These are phyloP conservation scores for Trametes gibbosa DNA, from an alignment of 768 basidiomycete genomes.

Conservation along the genomic window DNA sequence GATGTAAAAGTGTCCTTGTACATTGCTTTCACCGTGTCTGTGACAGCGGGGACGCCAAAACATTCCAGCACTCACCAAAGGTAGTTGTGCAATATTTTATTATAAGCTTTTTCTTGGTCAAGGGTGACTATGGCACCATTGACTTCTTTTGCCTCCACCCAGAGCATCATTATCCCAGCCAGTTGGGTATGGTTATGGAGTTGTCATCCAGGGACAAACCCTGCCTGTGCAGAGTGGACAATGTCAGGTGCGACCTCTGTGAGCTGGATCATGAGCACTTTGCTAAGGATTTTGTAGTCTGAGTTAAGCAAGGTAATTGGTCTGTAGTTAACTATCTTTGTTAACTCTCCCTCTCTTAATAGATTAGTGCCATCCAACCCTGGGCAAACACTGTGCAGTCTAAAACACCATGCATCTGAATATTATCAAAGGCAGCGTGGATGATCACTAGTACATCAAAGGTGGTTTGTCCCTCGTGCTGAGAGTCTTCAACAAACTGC, in stretches of 20 bases:
- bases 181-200: slow-evolving; percentile 35
- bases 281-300: slow-evolving; percentile 34
- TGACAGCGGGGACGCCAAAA: slow-evolving; percentile 8
- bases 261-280: slow-evolving; percentile 21
- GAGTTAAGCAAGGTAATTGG: slow-evolving; percentile 29
- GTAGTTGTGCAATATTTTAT: slow-evolving; percentile 19
- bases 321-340: slow-evolving; percentile 9
- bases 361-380: slow-evolving; percentile 38
- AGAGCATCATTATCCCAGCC: slow-evolving; percentile 17
- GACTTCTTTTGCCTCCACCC: slow-evolving; percentile 9
- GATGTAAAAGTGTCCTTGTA: slow-evolving; percentile 30
- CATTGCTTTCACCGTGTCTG: slow-evolving; percentile 27
- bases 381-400: slow-evolving; percentile 22
- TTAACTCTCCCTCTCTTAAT: slow-evolving; percentile 34
- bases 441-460: not conserved
- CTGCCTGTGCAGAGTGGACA: slow-evolving; percentile 37
- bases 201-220: slow-evolving; percentile 34
- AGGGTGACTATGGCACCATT: slow-evolving; percentile 17
- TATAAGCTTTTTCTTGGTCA: slow-evolving; percentile 24
- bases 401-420: not conserved
- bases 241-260: slow-evolving; percentile 13
- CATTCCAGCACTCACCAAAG: slow-evolving; percentile 9
- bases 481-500: not conserved
- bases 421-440: not conserved
- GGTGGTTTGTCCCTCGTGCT: not conserved